A percentile compares a stretch with the other conserved stretches of the same genome.
Conservation (phyloP, 1,139 yeast species). For the Geotrichum klebahnii region DNA sequence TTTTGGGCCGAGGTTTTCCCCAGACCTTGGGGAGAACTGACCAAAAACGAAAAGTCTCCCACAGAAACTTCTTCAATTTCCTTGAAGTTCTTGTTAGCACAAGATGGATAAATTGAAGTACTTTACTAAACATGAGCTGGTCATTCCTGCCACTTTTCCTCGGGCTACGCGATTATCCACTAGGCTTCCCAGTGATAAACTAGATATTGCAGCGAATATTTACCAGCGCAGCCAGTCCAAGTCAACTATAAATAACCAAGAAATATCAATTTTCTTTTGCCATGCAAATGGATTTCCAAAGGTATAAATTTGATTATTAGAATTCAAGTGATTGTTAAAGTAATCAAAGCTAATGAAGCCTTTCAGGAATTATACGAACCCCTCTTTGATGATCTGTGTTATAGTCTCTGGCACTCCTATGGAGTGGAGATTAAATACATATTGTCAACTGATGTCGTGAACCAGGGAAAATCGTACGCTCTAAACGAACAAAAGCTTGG, state of each 20-base stretch:
- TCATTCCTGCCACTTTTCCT: constrained; percentile 21
- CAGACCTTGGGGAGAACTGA: too few relatives aligned
- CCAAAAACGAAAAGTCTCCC: too few relatives aligned
- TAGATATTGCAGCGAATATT: constrained; percentile 12
- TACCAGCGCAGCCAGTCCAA: too few relatives aligned
- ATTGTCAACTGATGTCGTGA: constrained; percentile 23
- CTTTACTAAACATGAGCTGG: constrained; percentile 9
- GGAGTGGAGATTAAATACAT: constrained; percentile 22
- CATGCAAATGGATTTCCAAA: constrained; percentile 20
- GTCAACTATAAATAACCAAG: neutral
- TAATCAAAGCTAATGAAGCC: neutral
- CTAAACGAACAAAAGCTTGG: constrained; percentile 23
- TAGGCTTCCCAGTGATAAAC: constrained; percentile 10
- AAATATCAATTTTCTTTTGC: constrained; percentile 14
- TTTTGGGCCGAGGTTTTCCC: too few relatives aligned
- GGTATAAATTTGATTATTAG: neutral
- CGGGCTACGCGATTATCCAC: constrained; percentile 19
- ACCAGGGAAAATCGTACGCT: constrained; percentile 23
- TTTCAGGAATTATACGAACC: constrained; percentile 20
- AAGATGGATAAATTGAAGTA: neutral
- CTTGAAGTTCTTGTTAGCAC: too few relatives aligned
- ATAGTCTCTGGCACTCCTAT: constrained; percentile 1
- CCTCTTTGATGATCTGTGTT: constrained; percentile 13
- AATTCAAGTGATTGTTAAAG: neutral
- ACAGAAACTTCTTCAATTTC: too few relatives aligned